Conservation (phyloP, 768 basidiomycete species). For the Suillus cothurnatus region DNA sequence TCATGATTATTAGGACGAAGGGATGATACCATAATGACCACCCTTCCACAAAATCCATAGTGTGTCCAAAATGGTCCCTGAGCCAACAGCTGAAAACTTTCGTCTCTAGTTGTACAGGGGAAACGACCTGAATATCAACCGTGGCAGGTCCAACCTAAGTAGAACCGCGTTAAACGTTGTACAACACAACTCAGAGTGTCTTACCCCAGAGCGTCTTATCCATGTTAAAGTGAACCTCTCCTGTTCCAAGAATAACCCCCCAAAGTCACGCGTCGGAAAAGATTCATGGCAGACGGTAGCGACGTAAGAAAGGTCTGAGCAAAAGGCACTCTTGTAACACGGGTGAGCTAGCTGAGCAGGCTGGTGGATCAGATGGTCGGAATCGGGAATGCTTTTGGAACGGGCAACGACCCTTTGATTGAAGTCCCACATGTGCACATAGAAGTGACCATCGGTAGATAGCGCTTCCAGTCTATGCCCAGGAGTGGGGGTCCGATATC, state of each 20-base stretch:
- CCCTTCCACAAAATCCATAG: neutral
- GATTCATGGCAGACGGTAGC: neutral
- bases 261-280: neutral
- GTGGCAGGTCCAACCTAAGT: neutral
- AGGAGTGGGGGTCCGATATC: neutral
- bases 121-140: neutral
- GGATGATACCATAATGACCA: neutral
- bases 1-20: neutral
- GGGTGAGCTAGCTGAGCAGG: neutral
- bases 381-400: neutral
- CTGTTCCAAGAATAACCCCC: neutral
- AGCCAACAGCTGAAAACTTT: neutral
- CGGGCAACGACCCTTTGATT: neutral
- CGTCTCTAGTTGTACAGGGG: neutral
- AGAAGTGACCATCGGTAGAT: neutral
- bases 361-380: neutral
- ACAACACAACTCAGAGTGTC: neutral
- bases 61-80: neutral
- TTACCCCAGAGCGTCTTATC: neutral
- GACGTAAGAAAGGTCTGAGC: neutral
- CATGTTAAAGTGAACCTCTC: neutral
- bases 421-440: neutral
- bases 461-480: neutral
- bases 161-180: neutral
- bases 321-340: neutral